Evolutionary conservation across 2,329 filamentous ascomycete species (phyloP), one percentile per base, ranked within the genome.

Genomic region (Blumeria hordei): DNA sequence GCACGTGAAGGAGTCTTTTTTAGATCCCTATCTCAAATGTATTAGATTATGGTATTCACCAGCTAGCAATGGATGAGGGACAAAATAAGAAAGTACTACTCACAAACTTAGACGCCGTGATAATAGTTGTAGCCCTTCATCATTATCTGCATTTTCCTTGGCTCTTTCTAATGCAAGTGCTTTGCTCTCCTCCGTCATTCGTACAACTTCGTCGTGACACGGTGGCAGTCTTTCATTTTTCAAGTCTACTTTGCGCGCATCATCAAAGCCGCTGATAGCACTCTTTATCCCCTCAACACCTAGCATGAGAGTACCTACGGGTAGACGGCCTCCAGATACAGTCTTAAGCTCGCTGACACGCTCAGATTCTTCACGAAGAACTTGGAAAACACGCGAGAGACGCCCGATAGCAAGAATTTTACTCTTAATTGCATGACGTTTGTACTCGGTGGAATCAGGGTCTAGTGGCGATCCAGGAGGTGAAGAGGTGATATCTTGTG

Each of bases 281-380:
- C 95, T 88, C 74, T 96, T 98, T 73, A 96, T 95, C 57, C 92
- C 92, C 70, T 98, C 92, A 0, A 92, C 90, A 57, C 92, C 92
- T 54, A 96, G 77, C 92, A 98, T 96, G 58, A 98, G 81, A 6
- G 92, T 98, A 56, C 92, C 92, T 6, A 88, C 88, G 1, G 92
- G 92, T 59, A 98, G 76, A 64, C 88, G 81, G 57, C 92, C 92
- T 61, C 92, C 92, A 58, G 88, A 83, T 47, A 88, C 90, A 49
- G 90, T 96, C 78, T 98, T 98, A 68, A 98, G 79, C 69, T 98
- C 92, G 41, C 90, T 95, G 56, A 98, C 88, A 63, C 84, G 80
- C 73, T 98, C 92, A 1, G 88, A 94, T 70, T 98, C 92, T 70
- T 98, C 92, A 64, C 92, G 87, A 62, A 98, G 71, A 53, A 98